These are phyloP conservation scores for Microsporum audouinii DNA, from an alignment of 2,329 filamentous ascomycete species.

Conservation along the genomic window DNA sequence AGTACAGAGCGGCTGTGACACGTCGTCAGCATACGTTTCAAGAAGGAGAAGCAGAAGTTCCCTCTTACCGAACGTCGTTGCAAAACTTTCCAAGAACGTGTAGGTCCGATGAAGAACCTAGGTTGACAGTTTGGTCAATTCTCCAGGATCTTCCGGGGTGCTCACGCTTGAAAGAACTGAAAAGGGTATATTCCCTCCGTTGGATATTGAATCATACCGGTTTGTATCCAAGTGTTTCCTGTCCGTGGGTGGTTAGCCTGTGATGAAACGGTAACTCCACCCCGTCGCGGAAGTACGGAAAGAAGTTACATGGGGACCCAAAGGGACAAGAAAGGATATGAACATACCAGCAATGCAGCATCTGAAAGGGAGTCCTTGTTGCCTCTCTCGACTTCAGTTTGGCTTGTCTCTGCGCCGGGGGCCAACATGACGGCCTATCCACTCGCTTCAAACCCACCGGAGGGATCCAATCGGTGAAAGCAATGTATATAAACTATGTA, in stretches of 20 bases:
- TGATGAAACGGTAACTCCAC: neutral
- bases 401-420: neutral
- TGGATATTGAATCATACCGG: conserved; percentile 32
- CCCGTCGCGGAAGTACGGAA: neutral
- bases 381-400: conserved; percentile 2
- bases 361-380: conserved; percentile 15
- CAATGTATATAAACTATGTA: neutral
- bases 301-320: neutral
- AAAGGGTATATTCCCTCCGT: neutral
- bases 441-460: neutral
- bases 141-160: neutral
- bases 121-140: neutral
- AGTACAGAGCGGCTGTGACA: conserved; percentile 46
- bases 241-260: conserved; percentile 15
- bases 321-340: neutral
- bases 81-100: conserved; percentile 48
- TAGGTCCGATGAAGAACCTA: conserved; percentile 48
- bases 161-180: neutral
- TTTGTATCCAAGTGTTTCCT: conserved; percentile 45
- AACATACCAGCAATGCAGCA: conserved; percentile 28
- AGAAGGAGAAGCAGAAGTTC: neutral
- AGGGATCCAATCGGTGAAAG: neutral
- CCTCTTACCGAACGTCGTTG: conserved; percentile 45
- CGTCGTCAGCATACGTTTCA: neutral
- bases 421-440: neutral